Conservation (phyloP, 345 rosid genomes). For the Gynandropsis gynandra region DNA sequence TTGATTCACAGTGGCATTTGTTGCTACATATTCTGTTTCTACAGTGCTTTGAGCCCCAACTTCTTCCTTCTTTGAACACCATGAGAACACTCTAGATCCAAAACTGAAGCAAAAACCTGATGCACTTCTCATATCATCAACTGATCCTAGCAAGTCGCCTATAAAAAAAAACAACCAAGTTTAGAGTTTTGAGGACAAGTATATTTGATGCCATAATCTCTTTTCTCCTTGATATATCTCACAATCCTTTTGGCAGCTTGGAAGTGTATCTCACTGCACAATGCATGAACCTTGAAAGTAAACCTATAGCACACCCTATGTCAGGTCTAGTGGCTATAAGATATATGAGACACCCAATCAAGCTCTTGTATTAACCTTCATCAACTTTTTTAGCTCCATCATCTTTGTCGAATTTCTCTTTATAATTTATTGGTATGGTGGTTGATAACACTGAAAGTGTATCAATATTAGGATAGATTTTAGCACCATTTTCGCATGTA, state of each 20-base stretch:
- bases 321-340: not conserved
- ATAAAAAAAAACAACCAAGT: not conserved
- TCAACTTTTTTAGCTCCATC: too few species aligned
- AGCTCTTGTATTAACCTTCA: not conserved
- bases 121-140: not conserved
- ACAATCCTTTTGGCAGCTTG: constrained; percentile 3
- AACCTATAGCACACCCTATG: not conserved
- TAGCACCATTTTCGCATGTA: too few species aligned
- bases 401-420: too few species aligned
- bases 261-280: constrained; percentile 2
- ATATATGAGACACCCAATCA: not conserved
- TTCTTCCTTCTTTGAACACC: constrained; percentile 15
- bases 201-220: not conserved
- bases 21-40: constrained; percentile 12
- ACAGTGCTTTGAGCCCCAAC: not conserved
- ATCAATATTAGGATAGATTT: too few species aligned
- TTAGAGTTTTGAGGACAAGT: not conserved
- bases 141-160: not conserved
- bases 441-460: too few species aligned
- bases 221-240: not conserved
- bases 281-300: constrained; percentile 3
- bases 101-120: constrained; percentile 7
- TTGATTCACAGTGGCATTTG: not conserved
- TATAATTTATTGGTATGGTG: too few species aligned
- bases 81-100: not conserved